Evolutionary conservation across 2,329 filamentous ascomycete genomes (phyloP), one percentile per base, ranked within the genome.

Genomic region (Nemania diffusa): DNA sequence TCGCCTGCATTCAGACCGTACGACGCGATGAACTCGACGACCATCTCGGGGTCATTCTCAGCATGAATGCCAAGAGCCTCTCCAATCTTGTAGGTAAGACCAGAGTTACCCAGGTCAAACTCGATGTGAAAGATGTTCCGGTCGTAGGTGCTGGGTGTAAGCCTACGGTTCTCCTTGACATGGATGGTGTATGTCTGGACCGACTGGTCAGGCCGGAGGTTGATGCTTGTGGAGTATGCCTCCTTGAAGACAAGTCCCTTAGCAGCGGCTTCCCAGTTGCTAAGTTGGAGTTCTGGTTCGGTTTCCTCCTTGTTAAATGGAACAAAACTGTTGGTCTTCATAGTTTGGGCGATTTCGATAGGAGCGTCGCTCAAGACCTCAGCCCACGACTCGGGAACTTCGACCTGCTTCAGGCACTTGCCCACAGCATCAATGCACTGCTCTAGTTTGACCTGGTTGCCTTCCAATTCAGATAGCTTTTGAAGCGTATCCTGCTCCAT

Each of bases 111-210:
- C 26, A 99, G 88, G 77, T 98, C 96, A 76, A 99, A 99, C 82
- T 99, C 96, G 70, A 99, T 98, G 83, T 99, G 96, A 91, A 99
- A 99, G 81, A 99, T 98, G 86, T 99, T 97, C 74, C 96, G 93
- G 80, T 98, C 94, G 78, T 99, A 99, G 34, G 90, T 91, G 26
- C 81, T 76, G 2, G 96, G 96, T 0, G 96, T 99, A 62, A 99
- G 87, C 71, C 96, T 90, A 69, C 96, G 92, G 83, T 97, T 97
- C 84, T 98, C 96, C 84, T 97, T 93, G 80, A 99, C 94, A 62
- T 90, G 91, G 61, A 97, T 91, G 48, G 93, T 92, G 75, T 88
- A 90, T 1, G 95, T 98, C 87, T 95, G 94, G 76, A 93, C 89
- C 9, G 91, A 83, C 62, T 97, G 84, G 76, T 99, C 96, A 11